Evolutionary conservation across 345 rosid genomes (phyloP).

Genomic region (Clausena lansium): DNA sequence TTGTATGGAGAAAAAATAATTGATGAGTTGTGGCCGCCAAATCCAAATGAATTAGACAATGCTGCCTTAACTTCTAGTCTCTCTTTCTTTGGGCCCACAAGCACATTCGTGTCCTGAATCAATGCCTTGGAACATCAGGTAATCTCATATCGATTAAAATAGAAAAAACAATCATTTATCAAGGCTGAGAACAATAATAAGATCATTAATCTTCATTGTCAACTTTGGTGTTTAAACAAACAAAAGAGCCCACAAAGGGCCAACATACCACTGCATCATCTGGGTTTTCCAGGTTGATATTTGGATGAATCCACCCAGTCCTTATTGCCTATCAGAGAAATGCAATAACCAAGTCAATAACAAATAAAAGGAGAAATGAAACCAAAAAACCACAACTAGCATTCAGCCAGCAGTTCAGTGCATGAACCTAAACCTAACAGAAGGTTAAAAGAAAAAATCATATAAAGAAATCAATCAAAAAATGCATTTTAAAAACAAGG

Average conservation of each 20-base stretch:
- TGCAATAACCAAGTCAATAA: slow-evolving; percentile 7
- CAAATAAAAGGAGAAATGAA: background rate
- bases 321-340: slow-evolving; percentile 64
- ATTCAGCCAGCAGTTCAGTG: background rate
- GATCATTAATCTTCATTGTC: background rate
- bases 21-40: slow-evolving; percentile 98
- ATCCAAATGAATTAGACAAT: slow-evolving; percentile 86
- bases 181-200: background rate
- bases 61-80: slow-evolving; percentile 78
- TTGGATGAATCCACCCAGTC: slow-evolving; percentile 97
- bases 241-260: background rate
- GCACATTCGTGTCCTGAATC: slow-evolving; percentile 61
- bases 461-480: background rate
- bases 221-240: background rate
- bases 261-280: slow-evolving; percentile 73
- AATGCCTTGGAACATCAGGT: slow-evolving; percentile 2
- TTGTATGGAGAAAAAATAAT: slow-evolving; percentile 91
- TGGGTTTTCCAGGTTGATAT: slow-evolving; percentile 84
- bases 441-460: background rate
- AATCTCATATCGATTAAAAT: background rate
- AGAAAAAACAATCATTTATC: background rate
- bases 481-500: background rate
- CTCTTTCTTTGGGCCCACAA: slow-evolving; percentile 88
- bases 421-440: background rate
- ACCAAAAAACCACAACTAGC: background rate